Evolutionary conservation across 2,329 filamentous ascomycete genomes (phyloP).

Genomic region (Emmonsiellopsis sp.): DNA sequence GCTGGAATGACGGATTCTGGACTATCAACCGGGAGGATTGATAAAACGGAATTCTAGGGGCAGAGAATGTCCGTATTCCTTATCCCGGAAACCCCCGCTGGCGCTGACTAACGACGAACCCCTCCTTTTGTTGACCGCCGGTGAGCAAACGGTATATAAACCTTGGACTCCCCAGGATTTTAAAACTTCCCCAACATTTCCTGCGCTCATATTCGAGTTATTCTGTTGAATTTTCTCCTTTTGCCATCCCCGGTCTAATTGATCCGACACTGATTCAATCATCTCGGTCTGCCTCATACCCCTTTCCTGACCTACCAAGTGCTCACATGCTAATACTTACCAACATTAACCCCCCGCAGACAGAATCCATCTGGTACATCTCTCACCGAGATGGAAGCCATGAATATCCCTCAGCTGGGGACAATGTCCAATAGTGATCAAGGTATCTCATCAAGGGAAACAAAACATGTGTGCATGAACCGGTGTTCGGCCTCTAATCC

Average conservation of each 20-base stretch:
- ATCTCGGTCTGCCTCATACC: not conserved
- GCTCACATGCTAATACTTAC: not conserved
- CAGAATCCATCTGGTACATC: slow-evolving; percentile 10
- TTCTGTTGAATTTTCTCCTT: not conserved
- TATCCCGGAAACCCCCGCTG: not conserved
- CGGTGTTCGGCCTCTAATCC: slow-evolving; percentile 47
- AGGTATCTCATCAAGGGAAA: slow-evolving; percentile 38
- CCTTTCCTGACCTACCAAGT: not conserved
- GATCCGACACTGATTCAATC: not conserved
- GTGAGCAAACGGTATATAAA: not conserved
- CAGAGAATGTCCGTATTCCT: too few relatives aligned
- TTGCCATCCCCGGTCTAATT: not conserved
- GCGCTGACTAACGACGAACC: not conserved
- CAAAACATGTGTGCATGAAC: slow-evolving; percentile 47
- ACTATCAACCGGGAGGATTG: too few relatives aligned
- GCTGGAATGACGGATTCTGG: too few relatives aligned
- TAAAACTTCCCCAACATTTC: not conserved
- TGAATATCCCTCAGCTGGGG: slow-evolving; percentile 30
- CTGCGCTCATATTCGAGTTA: not conserved
- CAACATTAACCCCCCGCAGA: not conserved
- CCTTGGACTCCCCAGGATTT: not conserved
- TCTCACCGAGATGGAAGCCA: slow-evolving; percentile 27
- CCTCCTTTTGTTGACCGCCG: not conserved
- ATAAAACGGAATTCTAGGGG: too few relatives aligned
- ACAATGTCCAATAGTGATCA: slow-evolving; percentile 32